These are phyloP conservation scores for Helicocarpus griseus DNA, from an alignment of 2,329 filamentous ascomycete species.

Conservation along the genomic window DNA sequence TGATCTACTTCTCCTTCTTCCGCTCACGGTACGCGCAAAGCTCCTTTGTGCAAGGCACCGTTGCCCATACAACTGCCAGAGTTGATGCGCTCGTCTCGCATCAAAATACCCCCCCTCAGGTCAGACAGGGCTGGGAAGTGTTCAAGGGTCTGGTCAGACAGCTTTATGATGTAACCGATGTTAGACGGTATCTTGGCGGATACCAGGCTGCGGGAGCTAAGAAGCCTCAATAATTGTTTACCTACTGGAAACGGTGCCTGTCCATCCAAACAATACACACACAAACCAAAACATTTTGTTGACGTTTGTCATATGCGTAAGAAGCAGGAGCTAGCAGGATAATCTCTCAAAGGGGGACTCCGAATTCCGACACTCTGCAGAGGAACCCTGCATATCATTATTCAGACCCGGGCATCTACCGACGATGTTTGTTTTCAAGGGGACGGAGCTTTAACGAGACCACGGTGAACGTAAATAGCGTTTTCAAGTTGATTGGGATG, in stretches of 20 bases:
- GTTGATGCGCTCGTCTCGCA: slow-evolving; percentile 74
- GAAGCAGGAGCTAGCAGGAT: no score
- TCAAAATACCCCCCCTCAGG: slow-evolving; percentile 74
- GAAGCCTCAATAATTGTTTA: slow-evolving; percentile 44
- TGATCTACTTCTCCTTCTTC: slow-evolving; percentile 83
- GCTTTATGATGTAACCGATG: slow-evolving; percentile 69
- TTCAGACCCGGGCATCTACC: no score
- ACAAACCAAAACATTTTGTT: no score
- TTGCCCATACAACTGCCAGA: slow-evolving; percentile 61
- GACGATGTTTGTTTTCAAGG: no score
- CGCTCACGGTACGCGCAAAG: slow-evolving; percentile 85
- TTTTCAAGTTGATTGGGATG: no score
- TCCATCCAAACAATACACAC: background rate
- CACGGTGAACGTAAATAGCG: background rate
- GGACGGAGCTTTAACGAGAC: no score
- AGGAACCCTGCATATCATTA: no score
- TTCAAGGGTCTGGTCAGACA: slow-evolving; percentile 65
- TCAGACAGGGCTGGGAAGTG: slow-evolving; percentile 68
- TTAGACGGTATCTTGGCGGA: slow-evolving; percentile 60
- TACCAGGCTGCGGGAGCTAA: slow-evolving; percentile 26
- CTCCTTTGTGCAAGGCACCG: slow-evolving; percentile 78
- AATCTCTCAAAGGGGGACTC: no score
- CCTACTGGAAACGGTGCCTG: no score
- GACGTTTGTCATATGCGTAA: no score
- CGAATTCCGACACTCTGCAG: no score